Base-by-base conservation (phyloP, 1,284 basidiomycete genomes). In the Leccinum variabile region DNA sequence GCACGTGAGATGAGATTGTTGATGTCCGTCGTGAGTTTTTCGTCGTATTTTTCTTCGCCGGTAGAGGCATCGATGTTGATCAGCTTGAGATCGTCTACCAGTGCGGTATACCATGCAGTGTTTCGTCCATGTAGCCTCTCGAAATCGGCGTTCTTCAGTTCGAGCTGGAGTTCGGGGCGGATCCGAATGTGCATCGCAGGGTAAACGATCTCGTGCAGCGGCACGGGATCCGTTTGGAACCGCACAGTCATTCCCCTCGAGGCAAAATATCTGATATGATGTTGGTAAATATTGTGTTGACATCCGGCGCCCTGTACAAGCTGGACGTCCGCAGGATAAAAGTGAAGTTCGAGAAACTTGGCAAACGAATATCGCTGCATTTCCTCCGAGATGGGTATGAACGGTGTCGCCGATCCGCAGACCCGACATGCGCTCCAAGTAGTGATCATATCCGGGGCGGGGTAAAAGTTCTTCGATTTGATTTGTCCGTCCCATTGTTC, bases 351-450 rank as follows among this genome's bases (percentile, higher is more conserved):
- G 54, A 97, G 82, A 72, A 94, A 97, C 73, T 96, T 96, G 46
- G 92, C 92, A 72, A 95, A 95, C n/a, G 95, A 90, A 76, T 96
- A 92, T 71, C 94, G 82, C 76, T 95, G 94, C 78, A 96, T 95
- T 73, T 98, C 95, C 67, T 94, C 90, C 2, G 94, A 95, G 49
- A 98, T 88, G 18, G 90, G 90, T 61, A 94, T 92, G 73, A 96
- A 94, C 0, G 93, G 92, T 18, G 95, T 95, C 5, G 89, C 88
- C 3, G 83, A 86, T 6, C 87, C 86, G 72, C 95, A 97, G 10
- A 90, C 78, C 52, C 91, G 86, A 78, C 96, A 98, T 55, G 90
- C 90, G 74, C 91, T 95, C 94, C 95, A 98, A 10, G 95, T 97
- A 54, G 93, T 92, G 69, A 97, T 89, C 61, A 88, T 81, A 63